These are phyloP conservation scores for Pseudopyricularia cyperi DNA, from an alignment of 2,329 filamentous ascomycete genomes.

Conservation along the genomic window DNA sequence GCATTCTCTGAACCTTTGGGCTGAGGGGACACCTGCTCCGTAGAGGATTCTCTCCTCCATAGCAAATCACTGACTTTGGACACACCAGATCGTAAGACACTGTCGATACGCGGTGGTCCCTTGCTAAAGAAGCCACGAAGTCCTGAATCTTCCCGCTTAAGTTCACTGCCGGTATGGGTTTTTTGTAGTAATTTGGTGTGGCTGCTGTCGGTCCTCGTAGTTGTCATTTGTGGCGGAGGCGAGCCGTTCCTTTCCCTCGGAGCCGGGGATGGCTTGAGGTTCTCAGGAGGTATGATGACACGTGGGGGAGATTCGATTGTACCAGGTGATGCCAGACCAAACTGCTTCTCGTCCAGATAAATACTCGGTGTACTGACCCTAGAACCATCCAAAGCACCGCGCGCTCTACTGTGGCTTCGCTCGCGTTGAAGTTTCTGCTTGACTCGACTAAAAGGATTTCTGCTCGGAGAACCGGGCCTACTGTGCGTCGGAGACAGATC, in stretches of 20 bases:
- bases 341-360: conserved; percentile 17
- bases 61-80: conserved; percentile 43
- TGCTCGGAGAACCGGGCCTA: conserved; percentile 48
- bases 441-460: conserved; percentile 44
- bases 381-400: conserved; percentile 14
- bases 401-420: conserved; percentile 32
- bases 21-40: background rate
- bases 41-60: conserved; percentile 35
- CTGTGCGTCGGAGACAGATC: conserved; percentile 52
- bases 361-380: conserved; percentile 17
- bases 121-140: conserved; percentile 63
- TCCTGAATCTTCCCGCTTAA: conserved; percentile 17
- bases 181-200: conserved; percentile 29
- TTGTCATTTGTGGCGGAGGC: conserved; percentile 20
- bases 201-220: conserved; percentile 22
- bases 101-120: conserved; percentile 54
- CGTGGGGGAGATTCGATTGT: background rate
- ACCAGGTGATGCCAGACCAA: background rate
- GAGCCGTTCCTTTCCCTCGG: conserved; percentile 15
- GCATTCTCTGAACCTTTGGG: background rate
- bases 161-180: conserved; percentile 16
- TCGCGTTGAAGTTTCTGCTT: conserved; percentile 31
- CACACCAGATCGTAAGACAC: conserved; percentile 48
- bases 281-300: conserved; percentile 3
- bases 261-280: conserved; percentile 2